Evolutionary conservation across 2,329 filamentous ascomycete genomes (phyloP), one percentile per base, ranked within the genome.

Genomic region (Botrytis pseudocinerea): DNA sequence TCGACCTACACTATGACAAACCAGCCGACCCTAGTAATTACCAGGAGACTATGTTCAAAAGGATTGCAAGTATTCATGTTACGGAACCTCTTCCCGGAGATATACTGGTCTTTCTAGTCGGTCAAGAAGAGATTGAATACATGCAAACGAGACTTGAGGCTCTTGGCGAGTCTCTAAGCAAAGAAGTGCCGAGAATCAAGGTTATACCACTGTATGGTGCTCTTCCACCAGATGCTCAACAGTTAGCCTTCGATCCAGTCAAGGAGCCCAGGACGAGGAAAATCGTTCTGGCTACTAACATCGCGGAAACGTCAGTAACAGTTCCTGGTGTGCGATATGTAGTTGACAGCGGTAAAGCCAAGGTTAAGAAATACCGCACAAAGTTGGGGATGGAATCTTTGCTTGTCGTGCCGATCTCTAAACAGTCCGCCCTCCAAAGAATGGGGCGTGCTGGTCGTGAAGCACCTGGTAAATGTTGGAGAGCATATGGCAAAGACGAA

Each of bases 261-360:
- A 89, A 89, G 72, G 88, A 90, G 3, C 86, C 86, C n/a, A 88
- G 87, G 72, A 97, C 93, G 0, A 88, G 96, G 61, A 98, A 98
- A 80, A 87, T 98, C 20, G 94, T 99, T 0, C 85, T 99, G 0
- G 92, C 95, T 0, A 99, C 96, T 22, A 99, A 99, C 79, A 98
- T 99, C 78, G 96, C 96, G n/a, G 96, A 99, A 82, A 98, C 96
- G 0, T 98, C 96, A 1, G 93, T 99, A 74, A 99, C 96, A 0
- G 95, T 99, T 0, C 92, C 95, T 0, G 96, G 96, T 2, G 94
- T 99, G 10, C 90, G 93, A 7, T 96, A 92, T 78, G 95, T 99
- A 16, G 88, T 99, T 32, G 96, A 99, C 80, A 93, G 93, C 72
- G 96, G 96, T 63, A 98, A 98, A 79, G 93, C 93, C 14, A 99